phyloP scores from a whole-genome alignment of 768 basidiomycete species.

The Tulasnella sp. region DNA sequence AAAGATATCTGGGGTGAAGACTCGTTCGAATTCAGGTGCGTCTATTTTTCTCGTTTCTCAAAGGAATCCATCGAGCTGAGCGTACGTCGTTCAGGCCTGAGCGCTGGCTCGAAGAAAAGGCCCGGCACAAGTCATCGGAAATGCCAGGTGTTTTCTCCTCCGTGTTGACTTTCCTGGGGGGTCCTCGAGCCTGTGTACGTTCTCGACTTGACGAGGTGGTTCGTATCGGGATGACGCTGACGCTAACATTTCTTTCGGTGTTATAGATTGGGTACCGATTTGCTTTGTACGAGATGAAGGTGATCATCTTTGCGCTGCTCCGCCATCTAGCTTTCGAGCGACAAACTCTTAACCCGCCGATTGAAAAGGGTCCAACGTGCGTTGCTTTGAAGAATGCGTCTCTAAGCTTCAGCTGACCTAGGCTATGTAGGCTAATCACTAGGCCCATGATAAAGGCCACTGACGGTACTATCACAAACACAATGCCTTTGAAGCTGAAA shows the following conservation, averaged over 20 bases:
- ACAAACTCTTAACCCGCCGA: conserved; percentile 36
- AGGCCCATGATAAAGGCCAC: background rate
- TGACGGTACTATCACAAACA: background rate
- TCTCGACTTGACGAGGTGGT: conserved; percentile 40
- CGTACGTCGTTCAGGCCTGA: conserved; percentile 48
- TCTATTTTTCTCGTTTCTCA: conserved; percentile 43
- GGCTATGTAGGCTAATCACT: background rate
- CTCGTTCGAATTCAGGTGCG: conserved; percentile 31
- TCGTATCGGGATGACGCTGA: background rate
- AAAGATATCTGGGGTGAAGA: conserved; percentile 30
- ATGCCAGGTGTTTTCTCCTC: conserved; percentile 63
- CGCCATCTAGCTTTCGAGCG: conserved; percentile 49
- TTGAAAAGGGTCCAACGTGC: background rate
- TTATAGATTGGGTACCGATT: conserved; percentile 23
- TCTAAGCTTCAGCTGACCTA: background rate
- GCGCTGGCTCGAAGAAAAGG: conserved; percentile 47
- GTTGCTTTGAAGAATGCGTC: background rate
- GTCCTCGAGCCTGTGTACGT: conserved; percentile 52
- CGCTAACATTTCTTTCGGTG: background rate
- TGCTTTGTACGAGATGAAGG: conserved; percentile 36
- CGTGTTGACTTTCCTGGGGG: conserved; percentile 58
- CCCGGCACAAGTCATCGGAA: conserved; percentile 42
- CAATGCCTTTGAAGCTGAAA: conserved; percentile 2
- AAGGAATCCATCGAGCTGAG: conserved; percentile 31
- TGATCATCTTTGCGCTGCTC: conserved; percentile 47